Base-by-base conservation (phyloP, 1,284 basidiomycete species). In the Ustilago loliicola region DNA sequence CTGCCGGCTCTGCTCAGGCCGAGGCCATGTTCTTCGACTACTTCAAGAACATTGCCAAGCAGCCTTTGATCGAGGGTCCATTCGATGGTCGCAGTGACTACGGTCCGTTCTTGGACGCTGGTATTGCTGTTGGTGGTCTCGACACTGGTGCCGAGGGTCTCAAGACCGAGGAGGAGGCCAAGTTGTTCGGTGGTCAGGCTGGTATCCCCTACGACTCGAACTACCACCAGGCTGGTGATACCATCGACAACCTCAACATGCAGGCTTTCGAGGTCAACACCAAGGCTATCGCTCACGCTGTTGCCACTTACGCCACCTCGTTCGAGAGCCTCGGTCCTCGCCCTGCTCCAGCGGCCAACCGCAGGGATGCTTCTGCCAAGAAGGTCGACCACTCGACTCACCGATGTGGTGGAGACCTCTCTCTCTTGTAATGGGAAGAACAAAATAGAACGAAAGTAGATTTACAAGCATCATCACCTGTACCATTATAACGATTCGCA, bases 101-200 rank as follows among this genome's bases (percentile, higher is more conserved):
- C 54, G 71, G 72, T 17, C 72, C 72, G 29, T 75, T 75, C 63
- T n/a, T 75, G 25, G 72, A 75, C 38, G 72, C 67, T 21, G 62
- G 66, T 27, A 75, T 75, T 45, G 72, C 72, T 19, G 66, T 63
- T 19, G 63, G 66, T 19, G 72, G 72, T 52, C 72, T 75, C 51
- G 66, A 69, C 61, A 75, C 72, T 0, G 72, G 72, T 40, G 72
- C 72, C n/a, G 72, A 75, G 59, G 66, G 57, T 1, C 19, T 66
- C 25, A 75, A 75, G 67, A 75, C 72, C 48, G 63, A 58, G n/a
- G 66, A 75, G 13, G 72, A 75, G 56, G 72, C 60, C 36, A 47
- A 54, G 29, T 11, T 75, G 10, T 75, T 75, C 29, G 72, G 72
- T 17, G 72, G 72, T 6, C 23, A 61, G n/a, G 66, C 67, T 8